Evolutionary conservation across 148 eudicot genomes (phyloP), one percentile per base, ranked within the genome.

Genomic region (Fallopia convolvulus): DNA sequence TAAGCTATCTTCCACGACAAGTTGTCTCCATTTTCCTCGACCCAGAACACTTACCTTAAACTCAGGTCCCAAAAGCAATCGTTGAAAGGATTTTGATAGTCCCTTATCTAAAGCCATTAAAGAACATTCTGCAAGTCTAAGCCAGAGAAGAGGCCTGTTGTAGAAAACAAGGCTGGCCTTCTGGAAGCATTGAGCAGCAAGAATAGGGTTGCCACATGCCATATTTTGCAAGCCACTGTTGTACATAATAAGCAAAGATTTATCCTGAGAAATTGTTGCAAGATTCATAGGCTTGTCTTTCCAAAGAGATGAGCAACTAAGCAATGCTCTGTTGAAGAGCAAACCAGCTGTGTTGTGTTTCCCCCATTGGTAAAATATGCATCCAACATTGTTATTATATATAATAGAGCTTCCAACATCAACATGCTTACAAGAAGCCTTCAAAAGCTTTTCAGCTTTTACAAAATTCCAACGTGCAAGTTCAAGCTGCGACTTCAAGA

Each of bases 61-160:
- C 70, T 82, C 90, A 32, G 85, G 83, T 41, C 84, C 83, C 61
- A 79, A 77, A 32, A 78, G 77, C 72, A 77, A 52, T 30, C 80
- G 36, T 13, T 75, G 83, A 72, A 70, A 30, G 44, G 82, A 80
- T 75, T 79, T 80, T 52, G 88, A 60, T 14, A 89, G 83, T 44
- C 94, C 94, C 83, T 87, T 90, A 72, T 90, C 92, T 32, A 84
- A 70, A 17, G 91, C 93, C 88, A 89, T 77, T 52, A 95, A 75
- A 83, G 97, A 95, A 78, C 99, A 95, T 77, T 95, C 99, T 46
- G 97, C 97, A 61, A 92, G 82, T 61, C 97, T 84, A 50, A 95
- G 83, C 99, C 97, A 95, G 44, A 91, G 78, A 42, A 95, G 88
- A 79, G 99, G 97, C 84, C 83, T 82, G 26, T 87, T 85, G 82